Evolutionary conservation across 2,329 filamentous ascomycete genomes (phyloP).

Genomic region (Penicillium sp.): DNA sequence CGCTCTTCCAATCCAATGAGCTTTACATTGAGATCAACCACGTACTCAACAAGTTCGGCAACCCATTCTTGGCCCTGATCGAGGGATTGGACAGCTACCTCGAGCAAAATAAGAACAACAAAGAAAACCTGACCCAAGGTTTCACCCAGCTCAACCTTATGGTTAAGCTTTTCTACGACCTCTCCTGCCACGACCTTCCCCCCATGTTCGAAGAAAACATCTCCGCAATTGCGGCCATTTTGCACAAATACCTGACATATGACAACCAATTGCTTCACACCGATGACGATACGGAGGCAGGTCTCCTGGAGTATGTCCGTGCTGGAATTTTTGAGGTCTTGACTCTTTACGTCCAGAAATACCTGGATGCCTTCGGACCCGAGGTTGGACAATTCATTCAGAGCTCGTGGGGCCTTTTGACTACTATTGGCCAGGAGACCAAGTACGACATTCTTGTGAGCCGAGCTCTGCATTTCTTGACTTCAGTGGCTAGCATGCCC

Average conservation of each 20-base stretch:
- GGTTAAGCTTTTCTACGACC: slow-evolving; percentile 90
- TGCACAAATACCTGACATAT: slow-evolving; percentile 93
- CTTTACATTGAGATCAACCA: slow-evolving; percentile 96
- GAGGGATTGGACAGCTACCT: slow-evolving; percentile 60
- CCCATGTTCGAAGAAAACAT: slow-evolving; percentile 93
- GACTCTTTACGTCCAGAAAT: slow-evolving; percentile 90
- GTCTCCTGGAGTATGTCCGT: slow-evolving; percentile 81
- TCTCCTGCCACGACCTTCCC: slow-evolving; percentile 95
- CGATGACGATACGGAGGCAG: slow-evolving; percentile 85
- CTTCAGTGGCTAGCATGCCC: slow-evolving; percentile 75
- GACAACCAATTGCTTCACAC: slow-evolving; percentile 79
- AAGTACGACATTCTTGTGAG: slow-evolving; percentile 95
- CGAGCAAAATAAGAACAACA: slow-evolving; percentile 72
- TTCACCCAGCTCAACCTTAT: slow-evolving; percentile 85
- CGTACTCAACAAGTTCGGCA: slow-evolving; percentile 80
- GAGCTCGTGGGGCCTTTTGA: slow-evolving; percentile 88
- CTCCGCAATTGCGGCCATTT: slow-evolving; percentile 69
- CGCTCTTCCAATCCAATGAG: slow-evolving; percentile 87
- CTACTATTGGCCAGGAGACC: slow-evolving; percentile 78
- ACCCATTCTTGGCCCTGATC: slow-evolving; percentile 78
- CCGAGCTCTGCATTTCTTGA: slow-evolving; percentile 91
- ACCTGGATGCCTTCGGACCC: slow-evolving; percentile 85
- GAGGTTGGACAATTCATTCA: slow-evolving; percentile 82
- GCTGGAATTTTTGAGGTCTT: slow-evolving; percentile 90
- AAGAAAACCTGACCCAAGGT: slow-evolving; percentile 70